These are phyloP conservation scores for Eucalyptus camaldulensis DNA, from an alignment of 345 rosid species.

Conservation along the genomic window DNA sequence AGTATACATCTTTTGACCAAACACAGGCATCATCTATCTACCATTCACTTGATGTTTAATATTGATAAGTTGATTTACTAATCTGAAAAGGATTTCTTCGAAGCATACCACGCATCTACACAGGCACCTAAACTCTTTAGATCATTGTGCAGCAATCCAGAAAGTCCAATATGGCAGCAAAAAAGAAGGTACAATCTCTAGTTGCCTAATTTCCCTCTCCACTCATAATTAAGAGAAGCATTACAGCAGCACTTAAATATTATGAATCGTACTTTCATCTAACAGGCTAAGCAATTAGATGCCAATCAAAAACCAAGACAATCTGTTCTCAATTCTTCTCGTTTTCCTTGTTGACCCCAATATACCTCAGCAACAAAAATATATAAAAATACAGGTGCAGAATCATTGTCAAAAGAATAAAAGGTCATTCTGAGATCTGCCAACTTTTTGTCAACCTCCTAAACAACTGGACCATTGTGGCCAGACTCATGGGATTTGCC, in stretches of 20 bases:
- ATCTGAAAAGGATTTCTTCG: not conserved
- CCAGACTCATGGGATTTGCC: too few species aligned
- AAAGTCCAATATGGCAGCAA: not conserved
- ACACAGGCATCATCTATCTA: not conserved
- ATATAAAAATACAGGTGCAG: too few species aligned
- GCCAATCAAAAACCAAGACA: not conserved
- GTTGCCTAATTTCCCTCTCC: not conserved
- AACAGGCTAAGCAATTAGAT: not conserved
- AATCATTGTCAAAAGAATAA: too few species aligned
- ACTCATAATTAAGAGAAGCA: not conserved
- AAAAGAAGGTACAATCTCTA: not conserved
- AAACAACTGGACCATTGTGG: too few species aligned
- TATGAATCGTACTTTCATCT: not conserved
- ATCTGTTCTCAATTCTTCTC: too few species aligned
- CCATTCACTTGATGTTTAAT: not conserved
- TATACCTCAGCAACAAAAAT: too few species aligned
- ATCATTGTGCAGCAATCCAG: not conserved
- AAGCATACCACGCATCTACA: not conserved
- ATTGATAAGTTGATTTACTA: not conserved
- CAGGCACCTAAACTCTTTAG: not conserved
- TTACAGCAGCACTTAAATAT: not conserved
- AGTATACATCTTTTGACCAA: not conserved
- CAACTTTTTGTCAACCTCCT: too few species aligned
- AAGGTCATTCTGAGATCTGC: too few species aligned
- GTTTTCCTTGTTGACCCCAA: too few species aligned